Conservation (phyloP, 176 grass and related monocot species). For the Urochloa ruziziensis region DNA sequence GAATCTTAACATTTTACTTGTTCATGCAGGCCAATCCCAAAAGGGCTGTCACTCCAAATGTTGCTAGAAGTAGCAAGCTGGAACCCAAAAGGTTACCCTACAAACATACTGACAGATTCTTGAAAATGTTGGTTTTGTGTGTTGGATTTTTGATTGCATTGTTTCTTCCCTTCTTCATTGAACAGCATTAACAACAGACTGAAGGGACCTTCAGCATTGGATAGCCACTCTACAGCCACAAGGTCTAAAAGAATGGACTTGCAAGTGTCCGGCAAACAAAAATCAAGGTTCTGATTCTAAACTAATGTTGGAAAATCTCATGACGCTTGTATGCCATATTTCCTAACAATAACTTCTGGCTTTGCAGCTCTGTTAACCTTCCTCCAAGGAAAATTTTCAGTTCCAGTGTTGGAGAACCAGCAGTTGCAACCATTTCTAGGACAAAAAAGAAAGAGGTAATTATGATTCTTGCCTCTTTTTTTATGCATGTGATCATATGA, state of each 20-base stretch:
- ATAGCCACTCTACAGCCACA: constrained; percentile 17
- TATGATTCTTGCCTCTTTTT: background rate
- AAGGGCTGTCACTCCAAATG: constrained; percentile 43
- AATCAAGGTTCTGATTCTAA: constrained; percentile 65
- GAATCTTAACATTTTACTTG: constrained; percentile 21
- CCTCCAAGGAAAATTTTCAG: constrained; percentile 56
- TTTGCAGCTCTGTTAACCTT: constrained; percentile 61
- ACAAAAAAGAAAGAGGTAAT: constrained; percentile 62
- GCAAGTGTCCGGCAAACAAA: constrained; percentile 45
- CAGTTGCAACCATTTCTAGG: constrained; percentile 29
- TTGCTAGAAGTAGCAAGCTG: constrained; percentile 38
- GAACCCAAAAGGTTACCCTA: constrained; percentile 66
- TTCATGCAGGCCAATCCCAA: constrained; percentile 46
- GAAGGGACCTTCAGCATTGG: constrained; percentile 7
- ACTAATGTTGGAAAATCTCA: constrained; percentile 24
- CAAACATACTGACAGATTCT: constrained; percentile 4
- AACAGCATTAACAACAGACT: constrained; percentile 34
- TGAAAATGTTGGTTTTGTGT: background rate
- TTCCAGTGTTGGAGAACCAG: constrained; percentile 40
- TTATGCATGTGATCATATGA: background rate
- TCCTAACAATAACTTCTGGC: constrained; percentile 22
- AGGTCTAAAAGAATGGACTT: constrained; percentile 38
- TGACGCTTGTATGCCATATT: constrained; percentile 21
- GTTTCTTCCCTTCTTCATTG: constrained; percentile 13
- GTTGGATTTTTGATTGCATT: constrained; percentile 8